Evolutionary conservation across 148 eudicot genomes (phyloP), one percentile per base, ranked within the genome.

Genomic region (Bassia scoparia): DNA sequence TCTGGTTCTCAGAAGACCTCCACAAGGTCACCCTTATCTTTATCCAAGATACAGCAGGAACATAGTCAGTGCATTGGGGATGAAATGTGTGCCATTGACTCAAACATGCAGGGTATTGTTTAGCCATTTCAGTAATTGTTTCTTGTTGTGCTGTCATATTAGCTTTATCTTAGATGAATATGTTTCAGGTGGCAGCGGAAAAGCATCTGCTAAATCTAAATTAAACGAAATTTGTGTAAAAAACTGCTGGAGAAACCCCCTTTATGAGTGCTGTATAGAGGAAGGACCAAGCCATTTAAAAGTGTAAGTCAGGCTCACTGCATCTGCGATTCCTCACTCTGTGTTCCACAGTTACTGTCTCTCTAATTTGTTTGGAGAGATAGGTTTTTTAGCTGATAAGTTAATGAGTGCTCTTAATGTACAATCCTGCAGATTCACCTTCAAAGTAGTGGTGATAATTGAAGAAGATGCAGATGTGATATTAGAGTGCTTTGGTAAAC

Each of bases 201-300:
- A 83, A 73, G 37, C 50, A 69, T 70, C 83, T 21, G 88, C 92
- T 31, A 86, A 83, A 77, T 83, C 92, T 33, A 85, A 53, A 35
- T 79, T 95, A 76, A 78, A 88, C 72, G 96, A 90, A 80, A 55
- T 88, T 18, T 95, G 99, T 54, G 83, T 87, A 49, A 83, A 77
- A 23, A 91, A 91, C 81, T 88, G 81, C 65, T 95, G 99, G 99
- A 80, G 78, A 48, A 78, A 86, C 6, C 99, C 99, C 23, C 41
- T 56, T 21, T 95, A 88, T 69, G 92, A 86, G 38, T 88, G 96
- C 73, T 90, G 88, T 72, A 21, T 82, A 20, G 96, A 95, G 78
- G 82, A 76, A 20, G 96, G 99, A 69, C 92, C 88, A 16, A 73
- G 87, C 86, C 99, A 95, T 83, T 76, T 88, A 77, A 92, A 70